Conservation (phyloP, 1,139 yeast species). For the Meyerozyma smithsonii region DNA sequence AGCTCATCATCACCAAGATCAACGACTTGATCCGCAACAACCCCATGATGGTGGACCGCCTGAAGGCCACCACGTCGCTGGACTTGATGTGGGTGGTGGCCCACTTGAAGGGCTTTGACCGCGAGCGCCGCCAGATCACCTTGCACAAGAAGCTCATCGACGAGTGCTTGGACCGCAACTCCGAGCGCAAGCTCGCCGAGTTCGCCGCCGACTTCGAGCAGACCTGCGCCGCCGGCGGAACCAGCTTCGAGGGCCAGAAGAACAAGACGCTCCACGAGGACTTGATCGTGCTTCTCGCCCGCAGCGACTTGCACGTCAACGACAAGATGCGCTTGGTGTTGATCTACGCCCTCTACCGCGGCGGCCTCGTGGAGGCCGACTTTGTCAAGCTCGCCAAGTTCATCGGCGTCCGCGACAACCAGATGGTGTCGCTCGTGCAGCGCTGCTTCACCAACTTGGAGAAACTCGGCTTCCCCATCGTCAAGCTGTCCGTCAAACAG, state of each 20-base stretch:
- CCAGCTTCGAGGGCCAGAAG: slow-evolving; percentile 64
- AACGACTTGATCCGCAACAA: slow-evolving; percentile 68
- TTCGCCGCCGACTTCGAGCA: slow-evolving; percentile 69
- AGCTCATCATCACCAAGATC: slow-evolving; percentile 54
- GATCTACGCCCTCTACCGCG: slow-evolving; percentile 74
- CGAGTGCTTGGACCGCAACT: slow-evolving; percentile 50
- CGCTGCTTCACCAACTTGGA: slow-evolving; percentile 62
- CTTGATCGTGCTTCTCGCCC: slow-evolving; percentile 53
- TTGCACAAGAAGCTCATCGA: slow-evolving; percentile 59
- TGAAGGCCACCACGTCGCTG: slow-evolving; percentile 54
- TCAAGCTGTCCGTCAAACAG: slow-evolving; percentile 46
- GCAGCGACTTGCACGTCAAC: slow-evolving; percentile 45
- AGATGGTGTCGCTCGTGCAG: slow-evolving; percentile 41
- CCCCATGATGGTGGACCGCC: slow-evolving; percentile 63
- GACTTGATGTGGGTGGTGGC: slow-evolving; percentile 66
- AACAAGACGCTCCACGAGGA: slow-evolving; percentile 64
- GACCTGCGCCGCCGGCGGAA: slow-evolving; percentile 69
- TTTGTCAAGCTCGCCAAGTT: slow-evolving; percentile 66
- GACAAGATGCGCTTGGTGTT: slow-evolving; percentile 78
- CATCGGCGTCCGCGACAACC: slow-evolving; percentile 57
- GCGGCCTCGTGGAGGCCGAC: slow-evolving; percentile 78
- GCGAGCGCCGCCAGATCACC: slow-evolving; percentile 56
- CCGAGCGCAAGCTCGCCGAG: slow-evolving; percentile 52
- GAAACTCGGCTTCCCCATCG: slow-evolving; percentile 60
- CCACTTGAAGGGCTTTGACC: slow-evolving; percentile 62